phyloP scores from a whole-genome alignment of 768 basidiomycete genomes.

The Leucocoprinus leucothites region DNA sequence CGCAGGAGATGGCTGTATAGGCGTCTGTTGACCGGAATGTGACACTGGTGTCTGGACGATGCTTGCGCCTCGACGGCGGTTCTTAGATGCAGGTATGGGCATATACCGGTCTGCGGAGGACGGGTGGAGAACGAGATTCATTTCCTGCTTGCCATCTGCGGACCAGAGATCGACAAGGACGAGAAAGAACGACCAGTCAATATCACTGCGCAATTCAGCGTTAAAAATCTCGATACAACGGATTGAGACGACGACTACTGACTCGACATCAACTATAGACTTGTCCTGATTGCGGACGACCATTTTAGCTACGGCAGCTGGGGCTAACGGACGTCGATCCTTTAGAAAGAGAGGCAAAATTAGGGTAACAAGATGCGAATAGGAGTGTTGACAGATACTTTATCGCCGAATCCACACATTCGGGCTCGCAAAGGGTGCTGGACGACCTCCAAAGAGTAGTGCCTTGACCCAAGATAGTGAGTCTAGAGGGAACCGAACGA shows the following conservation, averaged over 20 bases:
- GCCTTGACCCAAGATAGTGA: conserved; percentile 38
- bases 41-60: conserved; percentile 29
- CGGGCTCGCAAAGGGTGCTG: conserved; percentile 89
- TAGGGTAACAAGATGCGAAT: conserved; percentile 1
- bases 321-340: conserved; percentile 92
- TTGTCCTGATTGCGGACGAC: conserved; percentile 67
- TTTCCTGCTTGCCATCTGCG: conserved; percentile 73
- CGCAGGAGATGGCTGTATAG: conserved; percentile 44
- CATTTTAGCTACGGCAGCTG: conserved; percentile 87
- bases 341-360: conserved; percentile 28
- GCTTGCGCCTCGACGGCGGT: conserved; percentile 38
- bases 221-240: neutral
- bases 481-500: conserved; percentile 12
- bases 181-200: conserved; percentile 86
- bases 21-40: conserved; percentile 42
- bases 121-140: conserved; percentile 88
- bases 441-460: conserved; percentile 81
- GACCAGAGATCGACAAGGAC: conserved; percentile 95
- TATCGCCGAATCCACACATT: conserved; percentile 97
- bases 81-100: conserved; percentile 35
- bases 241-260: conserved; percentile 32
- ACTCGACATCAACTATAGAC: conserved; percentile 73
- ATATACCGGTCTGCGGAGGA: conserved; percentile 74
- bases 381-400: conserved; percentile 43
- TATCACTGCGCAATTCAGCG: conserved; percentile 48